Conservation (phyloP, 2,329 filamentous ascomycete genomes). For the Lasiodiplodia sp. region DNA sequence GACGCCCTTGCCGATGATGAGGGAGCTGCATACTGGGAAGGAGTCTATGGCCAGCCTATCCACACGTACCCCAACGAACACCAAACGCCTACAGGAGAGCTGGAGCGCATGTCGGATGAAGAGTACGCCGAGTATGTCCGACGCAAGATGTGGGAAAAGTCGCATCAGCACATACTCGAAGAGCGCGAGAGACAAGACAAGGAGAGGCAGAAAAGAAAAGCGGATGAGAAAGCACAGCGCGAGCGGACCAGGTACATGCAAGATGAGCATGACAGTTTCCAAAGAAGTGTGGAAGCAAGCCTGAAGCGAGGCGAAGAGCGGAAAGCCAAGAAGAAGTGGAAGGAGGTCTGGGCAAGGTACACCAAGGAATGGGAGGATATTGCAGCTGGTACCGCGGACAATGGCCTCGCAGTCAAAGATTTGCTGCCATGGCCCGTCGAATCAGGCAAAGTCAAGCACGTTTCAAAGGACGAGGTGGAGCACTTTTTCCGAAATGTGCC, state of each 20-base stretch:
- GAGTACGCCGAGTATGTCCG: slow-evolving; percentile 89
- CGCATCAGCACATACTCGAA: slow-evolving; percentile 81
- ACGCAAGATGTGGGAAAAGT: slow-evolving; percentile 93
- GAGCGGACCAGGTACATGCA: slow-evolving; percentile 45
- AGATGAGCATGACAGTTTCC: slow-evolving; percentile 58
- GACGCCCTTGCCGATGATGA: slow-evolving; percentile 97
- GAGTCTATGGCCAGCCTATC: slow-evolving; percentile 94
- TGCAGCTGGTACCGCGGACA: slow-evolving; percentile 37
- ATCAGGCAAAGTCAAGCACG: slow-evolving; percentile 63
- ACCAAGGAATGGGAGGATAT: slow-evolving; percentile 66
- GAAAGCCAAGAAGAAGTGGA: slow-evolving; percentile 63
- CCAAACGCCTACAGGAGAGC: slow-evolving; percentile 61
- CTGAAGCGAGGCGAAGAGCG: slow-evolving; percentile 72
- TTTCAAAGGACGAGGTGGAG: slow-evolving; percentile 68
- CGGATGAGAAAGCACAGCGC: slow-evolving; percentile 47
- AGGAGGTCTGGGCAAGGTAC: slow-evolving; percentile 71
- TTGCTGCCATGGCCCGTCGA: slow-evolving; percentile 77
- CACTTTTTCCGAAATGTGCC: slow-evolving; percentile 72
- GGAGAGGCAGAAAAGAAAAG: slow-evolving; percentile 54
- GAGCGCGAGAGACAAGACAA: slow-evolving; percentile 71
- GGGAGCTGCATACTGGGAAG: slow-evolving; percentile 92
- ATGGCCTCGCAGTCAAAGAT: slow-evolving; percentile 9
- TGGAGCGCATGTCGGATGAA: slow-evolving; percentile 90
- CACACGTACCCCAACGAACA: slow-evolving; percentile 73
- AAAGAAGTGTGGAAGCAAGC: slow-evolving; percentile 72